A percentile compares a stretch with the other conserved stretches of the same genome.
Conservation (phyloP, 805 yeast species). For the Cyberlindnera misumaiensis region DNA sequence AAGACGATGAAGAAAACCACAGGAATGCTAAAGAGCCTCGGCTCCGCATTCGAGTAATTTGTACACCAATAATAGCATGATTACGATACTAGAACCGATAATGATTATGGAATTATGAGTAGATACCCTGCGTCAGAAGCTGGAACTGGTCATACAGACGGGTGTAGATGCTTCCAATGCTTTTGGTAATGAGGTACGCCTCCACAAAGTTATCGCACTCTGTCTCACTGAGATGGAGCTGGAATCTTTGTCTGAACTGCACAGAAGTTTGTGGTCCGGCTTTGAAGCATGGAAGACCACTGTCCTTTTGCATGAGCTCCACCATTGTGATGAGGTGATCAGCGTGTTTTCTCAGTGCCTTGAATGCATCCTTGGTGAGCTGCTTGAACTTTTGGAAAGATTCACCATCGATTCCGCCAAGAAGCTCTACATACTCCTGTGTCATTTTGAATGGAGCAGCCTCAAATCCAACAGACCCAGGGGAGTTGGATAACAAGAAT, state of each 20-base stretch:
- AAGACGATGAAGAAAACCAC: conserved; percentile 7
- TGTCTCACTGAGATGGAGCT: conserved; percentile 61
- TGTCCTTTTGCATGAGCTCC: conserved; percentile 90
- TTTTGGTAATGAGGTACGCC: conserved; percentile 63
- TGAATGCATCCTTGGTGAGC: conserved; percentile 67
- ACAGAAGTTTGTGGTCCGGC: conserved; percentile 81
- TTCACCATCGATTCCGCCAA: conserved; percentile 71
- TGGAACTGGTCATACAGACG: conserved; percentile 94
- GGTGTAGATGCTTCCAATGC: conserved; percentile 84
- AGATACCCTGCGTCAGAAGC: conserved; percentile 90
- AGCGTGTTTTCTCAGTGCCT: conserved; percentile 62
- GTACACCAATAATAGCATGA: not conserved
- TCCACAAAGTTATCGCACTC: conserved; percentile 80
- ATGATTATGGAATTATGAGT: conserved; percentile 19
- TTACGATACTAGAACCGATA: no score
- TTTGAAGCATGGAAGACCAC: conserved; percentile 84
- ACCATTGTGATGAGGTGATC: conserved; percentile 77
- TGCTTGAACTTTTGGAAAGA: conserved; percentile 53
- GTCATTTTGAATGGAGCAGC: conserved; percentile 96
- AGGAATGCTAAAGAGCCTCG: conserved; percentile 9
- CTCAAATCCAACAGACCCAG: conserved; percentile 96
- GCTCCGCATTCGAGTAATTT: conserved; percentile 7
- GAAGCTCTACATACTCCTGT: conserved; percentile 76
- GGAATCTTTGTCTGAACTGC: conserved; percentile 75
- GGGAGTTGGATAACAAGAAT: conserved; percentile 84